Evolutionary conservation across 768 basidiomycete species (phyloP).

Genomic region (Hericium alpestre): DNA sequence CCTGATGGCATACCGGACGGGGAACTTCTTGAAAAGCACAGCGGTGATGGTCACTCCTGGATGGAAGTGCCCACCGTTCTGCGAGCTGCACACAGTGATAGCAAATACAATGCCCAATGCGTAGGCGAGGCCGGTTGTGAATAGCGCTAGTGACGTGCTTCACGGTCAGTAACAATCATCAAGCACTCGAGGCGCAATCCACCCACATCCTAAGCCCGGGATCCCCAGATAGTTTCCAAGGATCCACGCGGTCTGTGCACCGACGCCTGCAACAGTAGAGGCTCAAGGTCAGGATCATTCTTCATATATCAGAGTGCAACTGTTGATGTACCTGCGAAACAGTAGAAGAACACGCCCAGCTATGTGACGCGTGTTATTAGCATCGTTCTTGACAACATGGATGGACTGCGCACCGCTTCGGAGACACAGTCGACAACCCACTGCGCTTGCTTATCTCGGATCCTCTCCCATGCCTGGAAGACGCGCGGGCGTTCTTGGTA

Average conservation of each 20-base stretch:
- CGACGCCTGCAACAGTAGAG: conserved; percentile 18
- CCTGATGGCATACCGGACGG: conserved; percentile 42
- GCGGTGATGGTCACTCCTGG: conserved; percentile 50
- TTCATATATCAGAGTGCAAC: too few relatives aligned
- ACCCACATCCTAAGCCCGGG: conserved; percentile 21
- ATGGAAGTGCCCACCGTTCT: conserved; percentile 32
- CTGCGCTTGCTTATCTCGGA: conserved; percentile 31
- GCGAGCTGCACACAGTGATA: conserved; percentile 21
- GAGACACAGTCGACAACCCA: conserved; percentile 50
- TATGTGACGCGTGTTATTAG: neutral
- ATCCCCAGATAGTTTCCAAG: conserved; percentile 17
- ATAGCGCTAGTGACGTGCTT: conserved; percentile 15
- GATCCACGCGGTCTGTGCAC: conserved; percentile 22
- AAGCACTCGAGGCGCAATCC: neutral
- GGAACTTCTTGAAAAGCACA: conserved; percentile 41
- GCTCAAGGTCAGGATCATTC: neutral
- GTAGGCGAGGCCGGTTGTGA: conserved; percentile 27
- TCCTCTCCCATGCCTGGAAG: conserved; percentile 40
- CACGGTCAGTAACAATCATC: too few relatives aligned
- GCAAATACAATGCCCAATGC: conserved; percentile 29
- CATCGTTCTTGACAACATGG: neutral
- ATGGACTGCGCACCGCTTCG: conserved; percentile 35
- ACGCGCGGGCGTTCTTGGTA: conserved; percentile 27
- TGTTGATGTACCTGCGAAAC: conserved; percentile 6
- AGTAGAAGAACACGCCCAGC: conserved; percentile 10